These are phyloP conservation scores for Xylaria sp. DNA, from an alignment of 2,329 filamentous ascomycete genomes.

Conservation along the genomic window DNA sequence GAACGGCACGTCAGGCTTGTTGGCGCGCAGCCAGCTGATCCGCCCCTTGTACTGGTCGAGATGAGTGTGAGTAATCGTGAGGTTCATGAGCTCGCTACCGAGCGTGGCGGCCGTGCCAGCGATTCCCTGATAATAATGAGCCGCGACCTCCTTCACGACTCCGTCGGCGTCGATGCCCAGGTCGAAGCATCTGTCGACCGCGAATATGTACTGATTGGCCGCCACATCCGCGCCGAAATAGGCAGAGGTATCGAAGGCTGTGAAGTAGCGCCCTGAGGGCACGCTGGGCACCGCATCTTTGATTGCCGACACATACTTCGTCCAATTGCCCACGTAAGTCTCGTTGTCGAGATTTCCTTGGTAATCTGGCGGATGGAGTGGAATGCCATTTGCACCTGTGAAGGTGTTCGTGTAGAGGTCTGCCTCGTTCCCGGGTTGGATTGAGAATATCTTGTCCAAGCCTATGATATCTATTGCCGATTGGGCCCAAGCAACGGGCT, in stretches of 20 bases:
- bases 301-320: slow-evolving; percentile 49
- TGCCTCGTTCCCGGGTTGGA: slow-evolving; percentile 52
- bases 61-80: slow-evolving; percentile 44
- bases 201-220: slow-evolving; percentile 44
- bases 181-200: slow-evolving; percentile 47
- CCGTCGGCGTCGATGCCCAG: slow-evolving; percentile 50
- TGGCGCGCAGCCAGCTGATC: slow-evolving; percentile 49
- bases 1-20: slow-evolving; percentile 49
- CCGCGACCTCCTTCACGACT: slow-evolving; percentile 51
- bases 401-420: slow-evolving; percentile 49
- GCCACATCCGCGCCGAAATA: slow-evolving; percentile 41
- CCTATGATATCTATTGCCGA: slow-evolving; percentile 48
- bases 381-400: slow-evolving; percentile 42
- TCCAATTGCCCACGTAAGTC: slow-evolving; percentile 52
- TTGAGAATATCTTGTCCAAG: slow-evolving; percentile 50
- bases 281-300: slow-evolving; percentile 41
- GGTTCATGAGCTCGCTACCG: slow-evolving; percentile 47
- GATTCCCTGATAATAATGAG: slow-evolving; percentile 52
- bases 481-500: slow-evolving; percentile 50
- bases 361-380: slow-evolving; percentile 49
- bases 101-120: slow-evolving; percentile 48
- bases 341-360: slow-evolving; percentile 50
- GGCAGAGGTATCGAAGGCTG: slow-evolving; percentile 50
- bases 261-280: slow-evolving; percentile 48
- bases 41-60: slow-evolving; percentile 48